A percentile compares a stretch with the other conserved stretches of the same genome.
Evolutionary conservation across 495 filamentous ascomycete species (phyloP).

Genomic region (Beverwykella pulmonaria): DNA sequence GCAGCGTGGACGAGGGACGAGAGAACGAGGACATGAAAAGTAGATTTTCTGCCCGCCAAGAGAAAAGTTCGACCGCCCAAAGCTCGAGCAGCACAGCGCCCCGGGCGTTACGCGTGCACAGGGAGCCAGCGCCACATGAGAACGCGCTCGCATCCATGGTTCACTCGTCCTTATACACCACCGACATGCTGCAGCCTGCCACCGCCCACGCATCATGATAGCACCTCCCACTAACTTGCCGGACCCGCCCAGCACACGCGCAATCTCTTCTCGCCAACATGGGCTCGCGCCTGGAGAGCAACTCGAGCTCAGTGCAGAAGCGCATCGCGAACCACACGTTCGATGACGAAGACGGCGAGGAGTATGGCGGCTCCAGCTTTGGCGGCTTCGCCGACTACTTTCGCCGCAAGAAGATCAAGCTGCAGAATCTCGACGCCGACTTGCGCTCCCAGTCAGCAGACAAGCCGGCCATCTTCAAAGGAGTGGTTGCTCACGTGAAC

Average conservation of each 20-base stretch:
- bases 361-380: slow-evolving; percentile 85
- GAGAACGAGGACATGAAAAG: neutral
- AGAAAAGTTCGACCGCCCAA: slow-evolving; percentile 7
- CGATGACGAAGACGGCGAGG: slow-evolving; percentile 77
- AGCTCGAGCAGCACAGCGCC: neutral
- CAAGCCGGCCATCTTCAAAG: slow-evolving; percentile 83
- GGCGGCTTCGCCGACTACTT: slow-evolving; percentile 90
- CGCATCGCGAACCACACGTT: slow-evolving; percentile 75
- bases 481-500: slow-evolving; percentile 84
- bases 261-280: slow-evolving; percentile 50
- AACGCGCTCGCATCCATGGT: slow-evolving; percentile 1
- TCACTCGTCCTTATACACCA: neutral
- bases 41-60: slow-evolving; percentile 20
- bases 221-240: slow-evolving; percentile 9
- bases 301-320: slow-evolving; percentile 77
- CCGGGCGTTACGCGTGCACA: neutral
- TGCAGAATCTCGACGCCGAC: slow-evolving; percentile 89
- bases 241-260: slow-evolving; percentile 2
- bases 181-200: slow-evolving; percentile 29
- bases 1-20: slow-evolving; percentile 9
- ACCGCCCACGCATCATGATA: slow-evolving; percentile 22
- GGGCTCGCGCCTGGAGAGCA: slow-evolving; percentile 77
- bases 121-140: slow-evolving; percentile 12
- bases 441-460: slow-evolving; percentile 66
- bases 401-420: slow-evolving; percentile 89